Percentiles rank a stretch among this genome's conserved stretches.
phyloP scores from a whole-genome alignment of 108 stramenopile species.

The Discostella pseudostelligera region DNA sequence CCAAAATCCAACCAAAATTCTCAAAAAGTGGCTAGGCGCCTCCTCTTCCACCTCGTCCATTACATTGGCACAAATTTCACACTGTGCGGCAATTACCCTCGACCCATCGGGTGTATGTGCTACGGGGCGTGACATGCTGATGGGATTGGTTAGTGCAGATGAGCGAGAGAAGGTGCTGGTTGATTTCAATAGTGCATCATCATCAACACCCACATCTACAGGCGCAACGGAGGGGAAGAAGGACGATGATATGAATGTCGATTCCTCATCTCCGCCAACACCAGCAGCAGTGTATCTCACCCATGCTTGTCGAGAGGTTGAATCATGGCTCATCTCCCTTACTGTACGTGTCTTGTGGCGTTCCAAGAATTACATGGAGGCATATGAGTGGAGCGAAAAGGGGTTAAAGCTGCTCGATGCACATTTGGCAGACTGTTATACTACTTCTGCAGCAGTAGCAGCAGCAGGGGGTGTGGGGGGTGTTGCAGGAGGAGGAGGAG shows the following conservation, averaged over 20 bases:
- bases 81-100: constrained; percentile 49
- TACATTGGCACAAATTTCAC: constrained; percentile 50
- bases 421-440: constrained; percentile 48
- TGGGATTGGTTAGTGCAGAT: constrained; percentile 4
- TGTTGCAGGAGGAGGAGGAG: too few relatives aligned
- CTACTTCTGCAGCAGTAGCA: not conserved
- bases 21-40: constrained; percentile 82
- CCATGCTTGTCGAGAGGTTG: constrained; percentile 59
- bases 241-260: constrained; percentile 8
- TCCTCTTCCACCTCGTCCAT: constrained; percentile 73
- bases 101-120: constrained; percentile 53
- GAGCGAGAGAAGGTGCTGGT: constrained; percentile 8
- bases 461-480: constrained; percentile 33
- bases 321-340: constrained; percentile 72
- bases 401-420: constrained; percentile 52
- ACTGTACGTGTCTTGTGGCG: constrained; percentile 69
- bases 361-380: constrained; percentile 37
- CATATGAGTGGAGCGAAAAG: constrained; percentile 50
- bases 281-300: constrained; percentile 30
- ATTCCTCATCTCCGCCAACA: not conserved
- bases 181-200: not conserved
- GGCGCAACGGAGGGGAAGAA: constrained; percentile 30
- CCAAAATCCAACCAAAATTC: constrained; percentile 54
- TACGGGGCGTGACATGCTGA: constrained; percentile 48
- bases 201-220: constrained; percentile 22